These are phyloP conservation scores for Metarhizium sp. DNA, from an alignment of 2,329 filamentous ascomycete species.

Conservation along the genomic window DNA sequence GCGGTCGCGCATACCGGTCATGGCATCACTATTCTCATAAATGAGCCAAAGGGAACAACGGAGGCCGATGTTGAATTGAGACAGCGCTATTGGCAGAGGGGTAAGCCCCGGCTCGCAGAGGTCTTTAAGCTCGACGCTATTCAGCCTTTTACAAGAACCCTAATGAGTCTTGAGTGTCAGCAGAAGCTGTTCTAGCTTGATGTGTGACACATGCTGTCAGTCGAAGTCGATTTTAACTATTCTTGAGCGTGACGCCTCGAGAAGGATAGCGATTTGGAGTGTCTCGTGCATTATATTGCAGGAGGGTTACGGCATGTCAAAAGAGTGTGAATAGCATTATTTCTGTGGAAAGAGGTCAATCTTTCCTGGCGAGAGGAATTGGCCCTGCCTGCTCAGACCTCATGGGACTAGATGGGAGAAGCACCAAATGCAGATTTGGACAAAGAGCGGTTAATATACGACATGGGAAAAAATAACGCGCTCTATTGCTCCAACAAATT, in stretches of 20 bases:
- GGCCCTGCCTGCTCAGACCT: too few species aligned
- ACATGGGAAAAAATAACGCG: too few species aligned
- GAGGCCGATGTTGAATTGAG: background rate
- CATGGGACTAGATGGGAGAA: too few species aligned
- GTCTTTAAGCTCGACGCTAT: slow-evolving; percentile 6
- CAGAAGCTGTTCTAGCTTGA: background rate
- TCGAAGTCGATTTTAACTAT: background rate
- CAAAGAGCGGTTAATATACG: too few species aligned
- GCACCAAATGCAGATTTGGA: too few species aligned
- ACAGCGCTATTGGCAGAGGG: background rate
- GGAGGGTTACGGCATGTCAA: background rate
- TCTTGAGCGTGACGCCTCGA: background rate
- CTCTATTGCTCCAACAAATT: too few species aligned
- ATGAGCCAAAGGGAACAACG: slow-evolving; percentile 2
- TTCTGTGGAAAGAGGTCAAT: background rate
- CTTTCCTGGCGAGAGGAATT: background rate
- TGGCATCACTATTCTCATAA: slow-evolving; percentile 4
- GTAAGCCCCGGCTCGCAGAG: slow-evolving; percentile 1
- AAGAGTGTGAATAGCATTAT: background rate
- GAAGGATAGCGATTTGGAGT: background rate
- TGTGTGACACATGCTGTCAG: background rate
- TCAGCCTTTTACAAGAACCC: slow-evolving; percentile 3
- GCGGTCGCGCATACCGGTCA: slow-evolving; percentile 4
- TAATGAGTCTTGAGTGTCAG: background rate
- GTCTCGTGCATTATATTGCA: background rate